phyloP scores from a whole-genome alignment of 208 protist species.

The Leishmania tarentolae region DNA sequence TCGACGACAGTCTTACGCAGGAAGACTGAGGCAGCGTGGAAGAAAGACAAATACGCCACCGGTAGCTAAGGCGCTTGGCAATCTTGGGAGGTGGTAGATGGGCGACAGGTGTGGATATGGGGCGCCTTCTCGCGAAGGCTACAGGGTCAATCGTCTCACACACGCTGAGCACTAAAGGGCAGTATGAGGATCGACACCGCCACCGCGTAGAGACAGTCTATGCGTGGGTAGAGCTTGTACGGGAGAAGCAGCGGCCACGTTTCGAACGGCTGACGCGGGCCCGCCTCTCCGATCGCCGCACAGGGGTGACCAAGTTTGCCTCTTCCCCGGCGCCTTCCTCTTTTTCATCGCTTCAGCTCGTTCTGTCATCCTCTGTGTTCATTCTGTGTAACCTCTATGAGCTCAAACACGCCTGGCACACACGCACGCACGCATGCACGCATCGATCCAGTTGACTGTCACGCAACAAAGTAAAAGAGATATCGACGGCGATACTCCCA shows the following conservation, averaged over 20 bases:
- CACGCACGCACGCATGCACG: neutral
- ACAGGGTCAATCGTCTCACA: neutral
- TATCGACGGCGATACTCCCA: neutral
- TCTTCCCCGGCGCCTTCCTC: no score
- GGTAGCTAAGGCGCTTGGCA: neutral
- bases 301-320: neutral
- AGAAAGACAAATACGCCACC: no score
- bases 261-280: neutral
- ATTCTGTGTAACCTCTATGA: conserved; percentile 5
- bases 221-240: neutral
- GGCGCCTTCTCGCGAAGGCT: neutral
- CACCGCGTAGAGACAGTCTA: neutral
- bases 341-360: neutral
- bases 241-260: no score
- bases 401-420: neutral
- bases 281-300: neutral
- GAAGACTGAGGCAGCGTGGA: neutral
- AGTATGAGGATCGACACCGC: neutral
- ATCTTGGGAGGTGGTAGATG: no score
- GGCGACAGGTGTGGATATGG: neutral
- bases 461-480: neutral
- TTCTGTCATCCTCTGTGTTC: neutral
- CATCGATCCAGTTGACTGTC: neutral
- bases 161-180: neutral
- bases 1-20: neutral